Conservation (phyloP, 176 grass and related monocot genomes). For the Oryza meyeriana region DNA sequence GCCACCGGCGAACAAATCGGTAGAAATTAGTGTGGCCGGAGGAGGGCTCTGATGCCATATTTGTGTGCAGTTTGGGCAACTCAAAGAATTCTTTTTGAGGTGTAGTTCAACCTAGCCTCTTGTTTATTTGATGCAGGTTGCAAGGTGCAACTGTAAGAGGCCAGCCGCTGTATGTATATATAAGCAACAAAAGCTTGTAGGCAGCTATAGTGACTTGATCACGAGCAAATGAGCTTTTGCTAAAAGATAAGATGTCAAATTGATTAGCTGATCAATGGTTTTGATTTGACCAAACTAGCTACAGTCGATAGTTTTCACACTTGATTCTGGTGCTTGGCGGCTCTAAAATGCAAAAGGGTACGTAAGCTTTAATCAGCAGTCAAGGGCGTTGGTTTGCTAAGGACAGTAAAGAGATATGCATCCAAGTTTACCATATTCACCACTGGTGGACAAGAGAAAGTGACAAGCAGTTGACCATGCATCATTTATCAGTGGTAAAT, state of each 20-base stretch:
- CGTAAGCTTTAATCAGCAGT: conserved; percentile 18
- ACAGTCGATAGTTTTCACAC: conserved; percentile 13
- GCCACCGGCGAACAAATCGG: conserved; percentile 33
- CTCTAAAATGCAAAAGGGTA: not conserved
- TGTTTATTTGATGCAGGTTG: conserved; percentile 28
- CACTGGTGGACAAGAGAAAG: conserved; percentile 21
- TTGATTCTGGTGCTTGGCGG: conserved; percentile 12
- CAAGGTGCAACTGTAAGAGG: conserved; percentile 25
- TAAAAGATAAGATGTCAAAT: conserved; percentile 28
- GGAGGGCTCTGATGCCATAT: conserved; percentile 46
- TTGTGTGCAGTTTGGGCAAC: conserved; percentile 1
- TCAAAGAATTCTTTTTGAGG: not conserved
- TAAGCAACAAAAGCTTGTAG: conserved; percentile 15
- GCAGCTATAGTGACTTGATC: not conserved
- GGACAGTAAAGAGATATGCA: not conserved
- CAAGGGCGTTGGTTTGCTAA: conserved; percentile 22
- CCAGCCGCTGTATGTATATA: conserved; percentile 17
- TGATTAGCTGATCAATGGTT: conserved; percentile 21
- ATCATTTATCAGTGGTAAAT: not conserved
- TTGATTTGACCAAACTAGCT: conserved; percentile 8
- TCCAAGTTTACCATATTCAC: conserved; percentile 15
- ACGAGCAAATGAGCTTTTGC: conserved; percentile 4
- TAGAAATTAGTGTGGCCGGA: conserved; percentile 40
- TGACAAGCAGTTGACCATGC: conserved; percentile 15
- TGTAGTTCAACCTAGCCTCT: conserved; percentile 10